Evolutionary conservation across 2,329 filamentous ascomycete genomes (phyloP).

Genomic region (Neofusicoccum umdonicola): DNA sequence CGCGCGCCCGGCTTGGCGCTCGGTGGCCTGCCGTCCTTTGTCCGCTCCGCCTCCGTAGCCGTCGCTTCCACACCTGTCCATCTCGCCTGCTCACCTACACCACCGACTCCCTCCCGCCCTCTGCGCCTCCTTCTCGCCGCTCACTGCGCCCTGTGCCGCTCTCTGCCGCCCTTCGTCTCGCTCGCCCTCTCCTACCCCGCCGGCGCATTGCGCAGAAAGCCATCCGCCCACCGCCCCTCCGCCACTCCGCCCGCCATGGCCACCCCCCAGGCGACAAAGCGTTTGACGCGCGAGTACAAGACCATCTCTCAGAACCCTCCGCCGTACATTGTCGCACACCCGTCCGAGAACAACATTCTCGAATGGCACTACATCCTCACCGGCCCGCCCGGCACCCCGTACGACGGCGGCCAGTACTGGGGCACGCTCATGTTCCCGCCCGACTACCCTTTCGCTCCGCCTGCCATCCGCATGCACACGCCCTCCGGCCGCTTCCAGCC

Average conservation of each 20-base stretch:
- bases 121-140: not conserved
- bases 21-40: not conserved
- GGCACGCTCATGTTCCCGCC: conserved; percentile 92
- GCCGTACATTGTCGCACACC: conserved; percentile 84
- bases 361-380: conserved; percentile 97
- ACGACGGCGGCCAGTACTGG: conserved; percentile 96
- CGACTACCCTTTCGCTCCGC: conserved; percentile 95
- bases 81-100: not conserved
- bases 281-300: conserved; percentile 63
- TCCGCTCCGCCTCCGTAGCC: not conserved
- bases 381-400: conserved; percentile 89
- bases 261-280: conserved; percentile 40
- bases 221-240: conserved; percentile 14
- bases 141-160: not conserved
- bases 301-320: conserved; percentile 72
- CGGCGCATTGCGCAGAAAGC: conserved; percentile 2
- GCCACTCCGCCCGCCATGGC: conserved; percentile 31
- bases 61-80: not conserved
- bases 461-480: conserved; percentile 98
- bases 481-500: conserved; percentile 94
- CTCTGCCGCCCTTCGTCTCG: not conserved
- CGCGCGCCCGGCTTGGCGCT: conserved; percentile 5
- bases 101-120: not conserved
- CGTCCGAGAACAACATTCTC: conserved; percentile 86
- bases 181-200: not conserved